Percentiles rank a stretch among this genome's conserved stretches.
Conservation (phyloP, 441 rosid genomes). For the Populus tomentosa region DNA sequence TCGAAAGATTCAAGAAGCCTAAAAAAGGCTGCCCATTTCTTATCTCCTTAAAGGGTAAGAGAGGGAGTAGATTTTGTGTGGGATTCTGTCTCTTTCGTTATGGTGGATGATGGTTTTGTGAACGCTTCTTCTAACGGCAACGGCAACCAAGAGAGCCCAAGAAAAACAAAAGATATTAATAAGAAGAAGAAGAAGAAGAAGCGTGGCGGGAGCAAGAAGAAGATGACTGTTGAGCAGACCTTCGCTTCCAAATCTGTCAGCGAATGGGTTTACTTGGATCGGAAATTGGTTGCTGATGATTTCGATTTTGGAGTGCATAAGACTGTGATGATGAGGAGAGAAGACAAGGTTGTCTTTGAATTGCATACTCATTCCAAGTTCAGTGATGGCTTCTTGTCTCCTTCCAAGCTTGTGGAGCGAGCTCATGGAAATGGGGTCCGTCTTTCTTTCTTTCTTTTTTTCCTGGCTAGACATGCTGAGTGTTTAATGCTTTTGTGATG, state of each 20-base stretch:
- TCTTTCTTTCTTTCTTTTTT: neutral
- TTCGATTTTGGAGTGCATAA: slow-evolving; percentile 42
- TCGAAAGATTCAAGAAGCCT: too few species aligned
- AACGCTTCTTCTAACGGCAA: neutral
- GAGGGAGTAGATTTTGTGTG: too few species aligned
- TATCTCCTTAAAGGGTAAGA: too few species aligned
- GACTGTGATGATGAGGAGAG: slow-evolving; percentile 26
- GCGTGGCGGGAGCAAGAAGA: slow-evolving; percentile 67
- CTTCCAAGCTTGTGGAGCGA: slow-evolving; percentile 81
- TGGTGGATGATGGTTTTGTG: too few species aligned
- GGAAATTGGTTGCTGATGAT: slow-evolving; percentile 37
- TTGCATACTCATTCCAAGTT: slow-evolving; percentile 84
- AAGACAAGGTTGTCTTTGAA: slow-evolving; percentile 64
- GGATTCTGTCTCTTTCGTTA: too few species aligned
- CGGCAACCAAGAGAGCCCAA: neutral
- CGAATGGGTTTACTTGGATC: slow-evolving; percentile 67
- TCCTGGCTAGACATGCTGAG: neutral
- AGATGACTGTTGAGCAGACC: slow-evolving; percentile 64
- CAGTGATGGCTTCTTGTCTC: slow-evolving; percentile 91
- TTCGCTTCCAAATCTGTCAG: slow-evolving; percentile 53
- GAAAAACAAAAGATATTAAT: slow-evolving; percentile 32
- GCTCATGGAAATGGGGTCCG: slow-evolving; percentile 86
- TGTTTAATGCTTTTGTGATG: neutral
- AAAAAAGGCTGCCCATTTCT: too few species aligned
- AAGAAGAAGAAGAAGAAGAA: slow-evolving; percentile 65